Evolutionary conservation across 345 rosid genomes (phyloP).

Genomic region (Pistacia integerrima): DNA sequence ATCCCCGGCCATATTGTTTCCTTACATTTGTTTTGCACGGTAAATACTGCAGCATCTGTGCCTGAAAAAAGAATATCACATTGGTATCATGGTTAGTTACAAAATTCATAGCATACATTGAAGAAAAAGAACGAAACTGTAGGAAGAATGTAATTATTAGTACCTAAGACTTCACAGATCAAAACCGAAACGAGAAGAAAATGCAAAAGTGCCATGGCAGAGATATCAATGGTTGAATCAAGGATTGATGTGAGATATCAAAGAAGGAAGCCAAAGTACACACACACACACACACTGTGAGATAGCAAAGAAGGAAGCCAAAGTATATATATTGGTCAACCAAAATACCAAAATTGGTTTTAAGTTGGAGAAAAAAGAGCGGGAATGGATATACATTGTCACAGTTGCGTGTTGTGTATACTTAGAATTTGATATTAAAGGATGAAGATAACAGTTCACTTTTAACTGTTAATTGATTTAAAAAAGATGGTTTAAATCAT

Average conservation of each 20-base stretch:
- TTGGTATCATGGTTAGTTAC: too few species aligned
- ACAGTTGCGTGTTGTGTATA: too few species aligned
- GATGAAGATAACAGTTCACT: too few species aligned
- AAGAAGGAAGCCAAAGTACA: background rate
- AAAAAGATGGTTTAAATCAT: too few species aligned
- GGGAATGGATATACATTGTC: background rate
- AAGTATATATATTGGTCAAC: background rate
- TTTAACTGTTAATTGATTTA: too few species aligned
- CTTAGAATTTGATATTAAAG: too few species aligned
- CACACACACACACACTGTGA: too few species aligned
- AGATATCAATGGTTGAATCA: background rate
- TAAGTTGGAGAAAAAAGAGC: background rate
- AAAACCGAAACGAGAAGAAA: slow-evolving; percentile 5
- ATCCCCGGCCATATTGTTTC: slow-evolving; percentile 50
- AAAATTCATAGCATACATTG: too few species aligned
- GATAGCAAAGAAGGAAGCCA: background rate
- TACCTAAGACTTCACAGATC: background rate
- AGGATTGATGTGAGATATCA: background rate
- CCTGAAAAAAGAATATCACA: background rate
- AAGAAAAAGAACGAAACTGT: background rate
- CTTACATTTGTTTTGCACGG: slow-evolving; percentile 40
- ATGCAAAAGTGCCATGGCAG: background rate
- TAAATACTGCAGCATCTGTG: slow-evolving; percentile 17
- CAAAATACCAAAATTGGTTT: background rate
- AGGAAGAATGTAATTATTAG: background rate